Conservation (phyloP, 129 eudicot species). For the Oenanthe sinensis region DNA sequence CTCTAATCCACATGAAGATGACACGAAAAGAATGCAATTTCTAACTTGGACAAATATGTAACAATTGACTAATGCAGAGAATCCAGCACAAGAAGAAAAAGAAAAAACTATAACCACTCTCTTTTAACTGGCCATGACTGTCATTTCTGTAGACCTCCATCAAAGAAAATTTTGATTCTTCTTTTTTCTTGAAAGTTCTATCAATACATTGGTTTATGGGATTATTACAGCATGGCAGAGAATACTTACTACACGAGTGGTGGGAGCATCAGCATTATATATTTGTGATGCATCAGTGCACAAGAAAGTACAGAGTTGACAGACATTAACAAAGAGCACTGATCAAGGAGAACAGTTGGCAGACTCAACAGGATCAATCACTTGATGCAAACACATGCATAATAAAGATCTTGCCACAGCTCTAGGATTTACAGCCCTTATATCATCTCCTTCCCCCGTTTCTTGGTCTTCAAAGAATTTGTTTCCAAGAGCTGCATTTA, state of each 20-base stretch:
- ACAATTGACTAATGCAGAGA: background rate
- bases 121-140: conserved; percentile 1
- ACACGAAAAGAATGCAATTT: background rate
- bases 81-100: background rate
- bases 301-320: background rate
- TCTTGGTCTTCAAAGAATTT: background rate
- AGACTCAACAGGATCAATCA: background rate
- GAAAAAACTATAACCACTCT: background rate
- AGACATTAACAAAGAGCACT: background rate
- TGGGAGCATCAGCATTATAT: background rate
- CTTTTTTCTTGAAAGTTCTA: background rate
- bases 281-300: background rate
- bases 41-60: background rate
- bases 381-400: background rate
- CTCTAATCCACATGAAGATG: background rate
- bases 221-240: background rate
- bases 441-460: background rate
- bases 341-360: background rate
- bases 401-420: background rate
- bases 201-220: conserved; percentile 5
- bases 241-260: background rate
- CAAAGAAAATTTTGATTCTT: background rate
- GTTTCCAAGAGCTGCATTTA: background rate
- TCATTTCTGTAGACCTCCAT: background rate
- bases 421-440: background rate